A percentile compares a stretch with the other conserved stretches of the same genome.
Conservation (phyloP, 805 yeast species). For the Metschnikowia anglica region DNA sequence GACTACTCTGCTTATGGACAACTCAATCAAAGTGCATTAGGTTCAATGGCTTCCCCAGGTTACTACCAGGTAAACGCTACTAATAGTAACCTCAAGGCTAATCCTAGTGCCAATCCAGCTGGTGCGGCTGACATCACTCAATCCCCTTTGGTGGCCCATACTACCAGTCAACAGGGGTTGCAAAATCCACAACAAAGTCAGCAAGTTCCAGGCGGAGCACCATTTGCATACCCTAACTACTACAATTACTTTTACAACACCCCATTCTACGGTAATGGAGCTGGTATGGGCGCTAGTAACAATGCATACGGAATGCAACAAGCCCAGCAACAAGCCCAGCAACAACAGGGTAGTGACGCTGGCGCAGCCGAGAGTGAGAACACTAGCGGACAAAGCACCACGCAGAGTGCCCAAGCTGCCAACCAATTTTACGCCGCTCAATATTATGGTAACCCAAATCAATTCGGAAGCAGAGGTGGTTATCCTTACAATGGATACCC, state of each 20-base stretch:
- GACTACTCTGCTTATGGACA: constrained; percentile 42
- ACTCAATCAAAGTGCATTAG: constrained; percentile 19
- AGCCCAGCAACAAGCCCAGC: constrained; percentile 25
- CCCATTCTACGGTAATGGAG: constrained; percentile 40
- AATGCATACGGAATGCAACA: constrained; percentile 23
- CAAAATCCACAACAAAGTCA: constrained; percentile 32
- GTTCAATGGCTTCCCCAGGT: constrained; percentile 17
- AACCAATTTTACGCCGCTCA: constrained; percentile 22
- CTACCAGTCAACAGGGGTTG: constrained; percentile 25
- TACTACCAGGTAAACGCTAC: constrained; percentile 31
- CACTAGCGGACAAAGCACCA: constrained; percentile 15
- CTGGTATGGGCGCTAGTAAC: constrained; percentile 25
- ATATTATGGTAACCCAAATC: constrained; percentile 23
- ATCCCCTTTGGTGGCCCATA: constrained; percentile 31
- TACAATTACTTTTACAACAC: constrained; percentile 43
- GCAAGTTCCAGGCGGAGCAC: constrained; percentile 35
- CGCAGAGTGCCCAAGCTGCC: constrained; percentile 18
- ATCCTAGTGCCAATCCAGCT: constrained; percentile 20
- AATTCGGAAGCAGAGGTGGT: constrained; percentile 23
- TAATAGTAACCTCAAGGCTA: constrained; percentile 26
- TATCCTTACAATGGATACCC: constrained; percentile 24
- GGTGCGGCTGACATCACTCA: constrained; percentile 30
- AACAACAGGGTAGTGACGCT: constrained; percentile 15
- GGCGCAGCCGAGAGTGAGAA: constrained; percentile 15
- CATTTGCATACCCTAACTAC: constrained; percentile 43